A percentile compares a stretch with the other conserved stretches of the same genome.
Evolutionary conservation across 257 asterid genomes (phyloP).

Genomic region (Petrea volubilis): DNA sequence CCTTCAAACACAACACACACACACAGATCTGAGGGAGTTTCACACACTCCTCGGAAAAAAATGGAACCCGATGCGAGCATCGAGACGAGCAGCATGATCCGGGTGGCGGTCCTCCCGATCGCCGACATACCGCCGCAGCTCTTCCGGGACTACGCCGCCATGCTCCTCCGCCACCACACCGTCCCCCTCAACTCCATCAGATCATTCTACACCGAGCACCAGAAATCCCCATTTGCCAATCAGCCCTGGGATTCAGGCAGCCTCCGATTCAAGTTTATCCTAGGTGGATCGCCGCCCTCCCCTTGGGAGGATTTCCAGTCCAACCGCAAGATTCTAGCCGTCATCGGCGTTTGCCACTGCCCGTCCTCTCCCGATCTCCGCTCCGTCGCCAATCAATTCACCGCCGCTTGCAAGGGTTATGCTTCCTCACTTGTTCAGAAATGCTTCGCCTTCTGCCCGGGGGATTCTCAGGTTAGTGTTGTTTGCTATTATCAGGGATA

Average conservation of each 20-base stretch:
- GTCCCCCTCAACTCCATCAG: constrained; percentile 81
- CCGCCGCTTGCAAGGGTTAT: constrained; percentile 62
- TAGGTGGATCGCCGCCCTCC: constrained; percentile 91
- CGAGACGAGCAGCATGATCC: constrained; percentile 95
- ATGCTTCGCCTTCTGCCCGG: constrained; percentile 94
- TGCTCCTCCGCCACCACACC: constrained; percentile 83
- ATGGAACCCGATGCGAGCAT: constrained; percentile 99
- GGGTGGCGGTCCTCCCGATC: constrained; percentile 88
- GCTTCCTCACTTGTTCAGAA: constrained; percentile 86
- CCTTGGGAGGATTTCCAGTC: constrained; percentile 99
- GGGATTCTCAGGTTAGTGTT: constrained; percentile 73
- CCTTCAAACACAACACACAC: neutral
- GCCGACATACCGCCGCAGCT: constrained; percentile 58
- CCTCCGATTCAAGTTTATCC: constrained; percentile 85
- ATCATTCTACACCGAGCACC: constrained; percentile 99
- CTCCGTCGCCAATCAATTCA: constrained; percentile 58
- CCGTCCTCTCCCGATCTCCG: constrained; percentile 89
- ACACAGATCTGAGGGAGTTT: neutral
- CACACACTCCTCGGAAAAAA: constrained; percentile 27
- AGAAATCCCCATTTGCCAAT: constrained; percentile 83
- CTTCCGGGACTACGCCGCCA: constrained; percentile 79
- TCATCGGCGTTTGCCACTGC: constrained; percentile 87
- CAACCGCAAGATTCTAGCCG: constrained; percentile 81
- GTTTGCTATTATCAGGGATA: neutral
- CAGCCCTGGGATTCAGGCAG: constrained; percentile 94